Conservation (phyloP, 2,329 filamentous ascomycete genomes). For the Apiospora hydei region DNA sequence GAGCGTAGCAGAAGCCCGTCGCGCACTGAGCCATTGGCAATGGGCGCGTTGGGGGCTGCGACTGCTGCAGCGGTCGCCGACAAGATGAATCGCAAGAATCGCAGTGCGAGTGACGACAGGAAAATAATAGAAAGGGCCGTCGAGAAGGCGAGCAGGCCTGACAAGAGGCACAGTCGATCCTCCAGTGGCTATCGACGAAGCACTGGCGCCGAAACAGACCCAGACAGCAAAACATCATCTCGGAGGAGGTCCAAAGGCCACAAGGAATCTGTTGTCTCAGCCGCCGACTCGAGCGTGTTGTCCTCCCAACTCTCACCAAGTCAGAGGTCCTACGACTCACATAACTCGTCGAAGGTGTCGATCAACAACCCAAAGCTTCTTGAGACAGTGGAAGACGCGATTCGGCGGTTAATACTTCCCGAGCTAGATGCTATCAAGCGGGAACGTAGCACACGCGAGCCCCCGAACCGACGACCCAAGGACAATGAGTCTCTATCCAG, state of each 20-base stretch:
- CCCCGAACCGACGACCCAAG: constrained; percentile 53
- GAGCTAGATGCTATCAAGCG: constrained; percentile 92
- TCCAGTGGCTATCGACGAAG: constrained; percentile 55
- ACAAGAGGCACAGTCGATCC: constrained; percentile 54
- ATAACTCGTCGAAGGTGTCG: constrained; percentile 69
- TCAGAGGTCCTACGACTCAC: constrained; percentile 63
- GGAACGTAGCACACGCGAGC: constrained; percentile 81
- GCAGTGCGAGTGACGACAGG: constrained; percentile 52
- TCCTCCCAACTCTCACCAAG: constrained; percentile 61
- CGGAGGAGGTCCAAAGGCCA: constrained; percentile 60
- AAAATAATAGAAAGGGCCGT: constrained; percentile 43
- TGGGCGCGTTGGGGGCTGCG: constrained; percentile 47
- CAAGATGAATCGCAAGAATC: constrained; percentile 54
- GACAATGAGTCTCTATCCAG: constrained; percentile 69
- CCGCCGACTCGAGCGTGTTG: constrained; percentile 60
- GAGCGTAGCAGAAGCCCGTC: constrained; percentile 51
- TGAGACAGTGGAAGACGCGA: constrained; percentile 92
- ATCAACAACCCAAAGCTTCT: constrained; percentile 92
- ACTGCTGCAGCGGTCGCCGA: constrained; percentile 50
- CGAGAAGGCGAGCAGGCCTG: constrained; percentile 51
- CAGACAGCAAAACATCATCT: constrained; percentile 54
- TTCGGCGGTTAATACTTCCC: constrained; percentile 86
- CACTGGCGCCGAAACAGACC: constrained; percentile 55
- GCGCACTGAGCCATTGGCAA: constrained; percentile 46
- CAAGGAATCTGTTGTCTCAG: constrained; percentile 61